A percentile compares a stretch with the other conserved stretches of the same genome.
Conservation (phyloP, 805 yeast genomes). For the Sugiyamaella boreocaroliniensis region DNA sequence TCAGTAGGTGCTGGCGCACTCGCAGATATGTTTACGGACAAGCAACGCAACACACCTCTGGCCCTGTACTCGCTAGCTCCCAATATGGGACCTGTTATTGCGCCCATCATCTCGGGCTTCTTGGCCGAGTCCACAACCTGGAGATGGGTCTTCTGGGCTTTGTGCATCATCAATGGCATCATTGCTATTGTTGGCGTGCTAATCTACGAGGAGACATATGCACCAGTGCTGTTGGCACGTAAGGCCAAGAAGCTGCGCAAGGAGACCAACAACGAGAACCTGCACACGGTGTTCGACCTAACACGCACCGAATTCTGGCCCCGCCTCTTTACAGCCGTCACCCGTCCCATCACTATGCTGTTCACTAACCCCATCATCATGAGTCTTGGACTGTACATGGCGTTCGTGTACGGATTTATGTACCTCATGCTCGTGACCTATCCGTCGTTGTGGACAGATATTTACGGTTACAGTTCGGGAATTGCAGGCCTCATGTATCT, state of each 20-base stretch:
- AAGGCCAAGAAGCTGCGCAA: slow-evolving; percentile 45
- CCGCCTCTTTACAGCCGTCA: slow-evolving; percentile 38
- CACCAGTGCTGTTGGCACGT: slow-evolving; percentile 44
- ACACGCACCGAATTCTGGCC: slow-evolving; percentile 19
- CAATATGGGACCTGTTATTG: slow-evolving; percentile 49
- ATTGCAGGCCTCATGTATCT: slow-evolving; percentile 54
- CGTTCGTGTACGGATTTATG: slow-evolving; percentile 60
- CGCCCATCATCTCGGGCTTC: slow-evolving; percentile 46
- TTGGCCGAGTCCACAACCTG: slow-evolving; percentile 44
- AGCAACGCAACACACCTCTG: slow-evolving; percentile 48
- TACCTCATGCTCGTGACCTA: slow-evolving; percentile 56
- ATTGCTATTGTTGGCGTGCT: slow-evolving; percentile 40
- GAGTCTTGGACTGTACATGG: slow-evolving; percentile 57
- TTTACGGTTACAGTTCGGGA: slow-evolving; percentile 44
- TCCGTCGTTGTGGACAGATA: slow-evolving; percentile 44
- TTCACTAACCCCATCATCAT: slow-evolving; percentile 56
- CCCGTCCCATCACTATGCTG: slow-evolving; percentile 50
- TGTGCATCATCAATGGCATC: slow-evolving; percentile 48
- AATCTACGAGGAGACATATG: slow-evolving; percentile 51
- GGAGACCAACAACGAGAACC: slow-evolving; percentile 47
- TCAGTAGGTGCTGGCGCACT: slow-evolving; percentile 65
- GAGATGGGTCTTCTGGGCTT: slow-evolving; percentile 60
- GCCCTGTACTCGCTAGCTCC: slow-evolving; percentile 57
- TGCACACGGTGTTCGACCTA: slow-evolving; percentile 53
- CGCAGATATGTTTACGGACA: slow-evolving; percentile 51